phyloP scores from a whole-genome alignment of 2,329 filamentous ascomycete species.

The Colletotrichum siamense region DNA sequence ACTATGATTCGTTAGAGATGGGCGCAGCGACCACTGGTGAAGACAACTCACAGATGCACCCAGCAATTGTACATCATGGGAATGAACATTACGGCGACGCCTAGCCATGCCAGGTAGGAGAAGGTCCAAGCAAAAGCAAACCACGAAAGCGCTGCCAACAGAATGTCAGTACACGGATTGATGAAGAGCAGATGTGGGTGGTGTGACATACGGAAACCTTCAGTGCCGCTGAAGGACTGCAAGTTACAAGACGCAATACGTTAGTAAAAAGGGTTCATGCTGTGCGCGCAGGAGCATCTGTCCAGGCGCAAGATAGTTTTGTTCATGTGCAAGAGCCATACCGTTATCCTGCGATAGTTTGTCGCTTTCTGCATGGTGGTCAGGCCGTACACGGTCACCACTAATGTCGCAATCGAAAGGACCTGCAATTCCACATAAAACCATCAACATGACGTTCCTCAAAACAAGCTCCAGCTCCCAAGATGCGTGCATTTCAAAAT shows the following conservation, averaged over 20 bases:
- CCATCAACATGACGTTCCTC: not conserved
- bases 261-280: not conserved
- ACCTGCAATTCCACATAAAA: not conserved
- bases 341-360: conserved; percentile 24
- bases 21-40: not conserved
- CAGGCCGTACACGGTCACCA: conserved; percentile 19
- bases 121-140: conserved; percentile 24
- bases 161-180: not conserved
- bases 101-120: conserved; percentile 23
- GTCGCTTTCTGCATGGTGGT: conserved; percentile 22
- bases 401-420: conserved; percentile 20
- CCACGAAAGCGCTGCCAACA: conserved; percentile 20
- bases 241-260: not conserved
- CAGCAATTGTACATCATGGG: conserved; percentile 26
- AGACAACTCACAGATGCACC: conserved; percentile 22
- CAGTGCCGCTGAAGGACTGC: conserved; percentile 22
- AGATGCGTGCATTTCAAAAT: not conserved
- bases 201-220: conserved; percentile 24
- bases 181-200: not conserved
- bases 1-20: not conserved
- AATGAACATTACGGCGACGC: conserved; percentile 17
- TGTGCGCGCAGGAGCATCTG: not conserved
- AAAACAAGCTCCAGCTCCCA: not conserved
- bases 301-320: not conserved
- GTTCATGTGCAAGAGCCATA: not conserved